These are phyloP conservation scores for Sphenostylis stenocarpa DNA, from an alignment of 306 rosid species.

Conservation along the genomic window DNA sequence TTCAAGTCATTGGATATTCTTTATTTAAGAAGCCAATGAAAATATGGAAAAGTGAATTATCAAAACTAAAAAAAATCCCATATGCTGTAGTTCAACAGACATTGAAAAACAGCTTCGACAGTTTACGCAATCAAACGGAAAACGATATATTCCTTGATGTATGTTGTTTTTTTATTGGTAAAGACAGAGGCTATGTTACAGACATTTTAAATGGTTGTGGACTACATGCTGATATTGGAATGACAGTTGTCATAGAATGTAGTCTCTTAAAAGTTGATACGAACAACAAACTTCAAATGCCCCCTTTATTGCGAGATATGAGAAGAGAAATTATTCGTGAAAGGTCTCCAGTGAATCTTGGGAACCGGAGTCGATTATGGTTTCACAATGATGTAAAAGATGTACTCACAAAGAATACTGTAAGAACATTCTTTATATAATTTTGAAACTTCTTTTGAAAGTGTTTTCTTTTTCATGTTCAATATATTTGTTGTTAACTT, in stretches of 20 bases:
- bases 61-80: slow-evolving; percentile 27
- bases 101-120: slow-evolving; percentile 11
- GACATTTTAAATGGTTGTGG: slow-evolving; percentile 34
- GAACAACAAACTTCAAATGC: slow-evolving; percentile 5
- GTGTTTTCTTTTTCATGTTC: no score
- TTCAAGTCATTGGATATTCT: slow-evolving; percentile 33
- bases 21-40: not conserved
- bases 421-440: no score
- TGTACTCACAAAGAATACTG: not conserved
- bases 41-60: slow-evolving; percentile 27
- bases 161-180: slow-evolving; percentile 38
- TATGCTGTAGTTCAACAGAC: slow-evolving; percentile 5
- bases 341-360: not conserved
- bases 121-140: not conserved
- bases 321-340: slow-evolving; percentile 33
- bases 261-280: slow-evolving; percentile 30
- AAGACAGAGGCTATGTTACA: not conserved
- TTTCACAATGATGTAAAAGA: not conserved
- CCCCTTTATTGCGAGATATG: slow-evolving; percentile 29
- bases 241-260: slow-evolving; percentile 23
- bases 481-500: no score
- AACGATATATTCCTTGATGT: slow-evolving; percentile 44
- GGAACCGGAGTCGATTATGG: slow-evolving; percentile 23
- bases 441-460: no score
- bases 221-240: slow-evolving; percentile 26